Percentiles rank a stretch among this genome's conserved stretches.
phyloP scores from a whole-genome alignment of 345 rosid genomes.

The Geranium brycei region DNA sequence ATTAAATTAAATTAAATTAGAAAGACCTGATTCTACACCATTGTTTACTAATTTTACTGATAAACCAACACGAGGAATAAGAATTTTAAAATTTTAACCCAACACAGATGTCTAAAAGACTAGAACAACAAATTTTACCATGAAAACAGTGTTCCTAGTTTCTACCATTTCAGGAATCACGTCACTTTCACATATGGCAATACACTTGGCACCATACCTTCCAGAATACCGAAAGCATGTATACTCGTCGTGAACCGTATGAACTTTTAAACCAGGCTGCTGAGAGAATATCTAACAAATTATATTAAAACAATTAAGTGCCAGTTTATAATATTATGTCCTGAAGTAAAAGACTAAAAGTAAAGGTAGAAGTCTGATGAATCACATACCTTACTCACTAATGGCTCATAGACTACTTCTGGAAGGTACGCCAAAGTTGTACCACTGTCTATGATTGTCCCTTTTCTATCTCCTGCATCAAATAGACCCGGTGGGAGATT shows the following conservation, averaged over 20 bases:
- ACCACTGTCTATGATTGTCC: constrained; percentile 91
- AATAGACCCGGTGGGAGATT: constrained; percentile 52
- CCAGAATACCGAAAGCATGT: constrained; percentile 82
- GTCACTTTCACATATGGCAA: background rate
- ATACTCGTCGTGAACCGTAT: constrained; percentile 59
- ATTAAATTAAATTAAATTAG: too few relatives aligned
- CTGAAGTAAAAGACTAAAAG: background rate
- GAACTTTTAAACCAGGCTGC: constrained; percentile 63
- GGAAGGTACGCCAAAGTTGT: constrained; percentile 98
- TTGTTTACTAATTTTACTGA: background rate
- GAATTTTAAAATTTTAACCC: too few relatives aligned
- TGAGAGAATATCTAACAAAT: constrained; percentile 56
- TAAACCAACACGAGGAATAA: background rate
- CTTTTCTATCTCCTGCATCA: constrained; percentile 59
- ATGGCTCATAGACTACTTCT: constrained; percentile 64
- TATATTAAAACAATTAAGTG: constrained; percentile 6
- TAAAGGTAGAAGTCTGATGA: background rate
- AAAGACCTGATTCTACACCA: background rate
- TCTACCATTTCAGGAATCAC: background rate
- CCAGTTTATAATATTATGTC: constrained; percentile 3
- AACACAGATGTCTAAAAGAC: background rate
- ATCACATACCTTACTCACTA: constrained; percentile 53
- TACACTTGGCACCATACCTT: constrained; percentile 30
- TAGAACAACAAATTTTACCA: background rate
- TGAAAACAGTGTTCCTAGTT: background rate